Percentiles rank a stretch among this genome's conserved stretches.
Conservation (phyloP, 305 asterid species). For the Solanum hybrid region DNA sequence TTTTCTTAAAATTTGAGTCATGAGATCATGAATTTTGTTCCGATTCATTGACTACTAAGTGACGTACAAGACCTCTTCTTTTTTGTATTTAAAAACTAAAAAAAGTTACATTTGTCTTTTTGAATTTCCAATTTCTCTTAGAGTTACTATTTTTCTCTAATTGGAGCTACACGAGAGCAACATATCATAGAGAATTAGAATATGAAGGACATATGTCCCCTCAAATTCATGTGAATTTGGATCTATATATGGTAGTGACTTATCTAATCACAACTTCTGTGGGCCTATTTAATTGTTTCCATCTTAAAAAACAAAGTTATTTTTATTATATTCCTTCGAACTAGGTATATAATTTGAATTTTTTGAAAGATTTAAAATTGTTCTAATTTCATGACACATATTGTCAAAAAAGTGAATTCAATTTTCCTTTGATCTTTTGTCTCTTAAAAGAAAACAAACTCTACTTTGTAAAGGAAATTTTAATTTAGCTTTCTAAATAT, state of each 20-base stretch:
- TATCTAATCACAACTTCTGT: not conserved
- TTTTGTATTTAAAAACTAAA: not conserved
- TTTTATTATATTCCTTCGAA: not conserved
- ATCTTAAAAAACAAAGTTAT: not conserved
- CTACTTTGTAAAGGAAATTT: not conserved
- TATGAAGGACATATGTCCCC: conserved; percentile 4
- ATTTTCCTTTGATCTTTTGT: not conserved
- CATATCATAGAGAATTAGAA: not conserved
- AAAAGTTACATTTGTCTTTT: not conserved
- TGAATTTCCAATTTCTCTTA: not conserved
- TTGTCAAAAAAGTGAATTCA: not conserved
- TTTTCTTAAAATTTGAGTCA: not conserved
- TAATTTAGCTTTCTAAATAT: not conserved
- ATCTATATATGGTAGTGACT: not conserved
- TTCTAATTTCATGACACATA: not conserved
- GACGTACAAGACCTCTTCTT: not conserved
- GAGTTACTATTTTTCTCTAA: not conserved
- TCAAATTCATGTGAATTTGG: conserved; percentile 3
- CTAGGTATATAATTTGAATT: not conserved
- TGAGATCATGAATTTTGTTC: not conserved
- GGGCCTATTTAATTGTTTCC: not conserved
- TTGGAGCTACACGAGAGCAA: not conserved
- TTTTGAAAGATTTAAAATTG: not conserved
- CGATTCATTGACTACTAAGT: not conserved
- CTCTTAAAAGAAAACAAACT: not conserved